A percentile compares a stretch with the other conserved stretches of the same genome.
Evolutionary conservation across 257 asterid genomes (phyloP).

Genomic region (Penstemon davidsonii): DNA sequence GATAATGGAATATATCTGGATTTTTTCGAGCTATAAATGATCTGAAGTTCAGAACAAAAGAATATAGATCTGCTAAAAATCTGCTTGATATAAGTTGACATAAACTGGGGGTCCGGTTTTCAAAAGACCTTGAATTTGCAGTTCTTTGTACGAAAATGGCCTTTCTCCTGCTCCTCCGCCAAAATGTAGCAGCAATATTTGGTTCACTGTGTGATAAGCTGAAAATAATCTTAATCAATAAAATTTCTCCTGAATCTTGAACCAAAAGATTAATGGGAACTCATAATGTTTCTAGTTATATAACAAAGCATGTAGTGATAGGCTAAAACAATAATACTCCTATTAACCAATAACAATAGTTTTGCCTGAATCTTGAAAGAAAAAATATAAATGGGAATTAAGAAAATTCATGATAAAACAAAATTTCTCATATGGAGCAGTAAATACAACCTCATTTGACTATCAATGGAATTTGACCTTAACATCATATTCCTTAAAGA

Average conservation of each 20-base stretch:
- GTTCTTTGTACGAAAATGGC: conserved; percentile 85
- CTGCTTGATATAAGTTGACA: conserved; percentile 4
- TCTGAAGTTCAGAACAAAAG: not conserved
- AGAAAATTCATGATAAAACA: conserved; percentile 18
- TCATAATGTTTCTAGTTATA: conserved; percentile 7
- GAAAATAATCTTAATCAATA: conserved; percentile 36
- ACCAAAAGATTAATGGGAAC: conserved; percentile 6
- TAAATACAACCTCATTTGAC: conserved; percentile 70
- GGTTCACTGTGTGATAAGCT: conserved; percentile 94
- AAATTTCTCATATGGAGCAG: conserved; percentile 14
- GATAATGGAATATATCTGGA: not conserved
- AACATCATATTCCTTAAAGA: conserved; percentile 83
- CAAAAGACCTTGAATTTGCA: conserved; percentile 86
- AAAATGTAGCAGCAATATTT: conserved; percentile 81
- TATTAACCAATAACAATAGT: no score
- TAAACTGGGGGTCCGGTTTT: conserved; percentile 24
- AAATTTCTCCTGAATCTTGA: conserved; percentile 12
- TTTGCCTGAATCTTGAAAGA: not conserved
- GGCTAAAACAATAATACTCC: not conserved
- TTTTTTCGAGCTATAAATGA: not conserved
- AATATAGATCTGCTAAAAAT: conserved; percentile 4
- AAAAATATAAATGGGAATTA: not conserved
- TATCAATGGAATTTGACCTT: conserved; percentile 77
- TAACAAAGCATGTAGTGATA: not conserved
- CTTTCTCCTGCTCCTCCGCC: conserved; percentile 96